Percentiles rank a stretch among this genome's conserved stretches.
These are phyloP conservation scores for Xylariaceae sp. DNA, from an alignment of 2,329 filamentous ascomycete species.

Conservation along the genomic window DNA sequence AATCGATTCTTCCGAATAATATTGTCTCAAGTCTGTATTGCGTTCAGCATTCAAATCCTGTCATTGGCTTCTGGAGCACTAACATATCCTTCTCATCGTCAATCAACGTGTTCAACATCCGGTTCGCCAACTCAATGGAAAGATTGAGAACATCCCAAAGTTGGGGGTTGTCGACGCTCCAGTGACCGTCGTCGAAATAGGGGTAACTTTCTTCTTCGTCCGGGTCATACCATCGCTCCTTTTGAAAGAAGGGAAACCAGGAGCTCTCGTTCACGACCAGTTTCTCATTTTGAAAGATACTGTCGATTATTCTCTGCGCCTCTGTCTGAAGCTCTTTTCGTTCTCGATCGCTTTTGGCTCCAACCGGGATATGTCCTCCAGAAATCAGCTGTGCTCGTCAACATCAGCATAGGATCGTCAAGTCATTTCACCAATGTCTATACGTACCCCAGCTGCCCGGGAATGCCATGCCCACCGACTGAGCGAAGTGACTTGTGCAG, in stretches of 20 bases:
- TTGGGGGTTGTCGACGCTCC: constrained; percentile 5
- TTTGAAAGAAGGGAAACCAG: constrained; percentile 6
- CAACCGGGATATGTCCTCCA: not conserved
- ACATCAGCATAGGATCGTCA: not conserved
- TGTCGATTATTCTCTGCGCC: not conserved
- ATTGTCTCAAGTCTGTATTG: not conserved
- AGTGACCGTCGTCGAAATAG: not conserved
- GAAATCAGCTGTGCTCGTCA: not conserved
- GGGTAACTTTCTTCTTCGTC: not conserved
- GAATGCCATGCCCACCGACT: not conserved
- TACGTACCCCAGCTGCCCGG: not conserved
- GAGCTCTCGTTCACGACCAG: not conserved
- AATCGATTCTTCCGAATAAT: not conserved
- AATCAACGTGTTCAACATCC: constrained; percentile 2
- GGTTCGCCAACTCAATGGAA: constrained; percentile 2
- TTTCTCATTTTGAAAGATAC: not conserved
- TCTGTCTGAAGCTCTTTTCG: not conserved
- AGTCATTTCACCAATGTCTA: not conserved
- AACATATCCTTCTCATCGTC: not conserved
- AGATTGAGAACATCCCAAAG: not conserved
- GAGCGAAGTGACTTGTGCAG: not conserved
- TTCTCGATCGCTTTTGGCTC: not conserved
- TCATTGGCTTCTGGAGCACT: not conserved
- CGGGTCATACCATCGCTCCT: constrained; percentile 5
- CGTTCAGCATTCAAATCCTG: not conserved